These are phyloP conservation scores for Colletotrichum nymphaeae DNA, from an alignment of 2,329 filamentous ascomycete species.

Conservation along the genomic window DNA sequence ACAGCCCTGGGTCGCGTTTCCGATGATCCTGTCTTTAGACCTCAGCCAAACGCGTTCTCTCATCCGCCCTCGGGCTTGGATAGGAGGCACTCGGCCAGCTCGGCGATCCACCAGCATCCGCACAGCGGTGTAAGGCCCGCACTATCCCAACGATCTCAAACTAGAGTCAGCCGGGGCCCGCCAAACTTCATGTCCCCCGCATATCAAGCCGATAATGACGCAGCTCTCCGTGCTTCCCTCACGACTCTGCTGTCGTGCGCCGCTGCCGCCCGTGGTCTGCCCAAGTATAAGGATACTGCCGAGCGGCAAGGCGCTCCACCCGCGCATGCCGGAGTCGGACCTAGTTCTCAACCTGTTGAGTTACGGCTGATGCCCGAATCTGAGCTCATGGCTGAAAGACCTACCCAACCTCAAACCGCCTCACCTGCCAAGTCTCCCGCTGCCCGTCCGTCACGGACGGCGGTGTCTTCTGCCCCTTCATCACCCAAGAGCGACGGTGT, in stretches of 20 bases:
- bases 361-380: slow-evolving; percentile 71
- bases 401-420: slow-evolving; percentile 37
- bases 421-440: slow-evolving; percentile 42
- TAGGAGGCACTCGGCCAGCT: slow-evolving; percentile 61
- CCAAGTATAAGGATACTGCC: slow-evolving; percentile 68
- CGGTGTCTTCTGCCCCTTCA: slow-evolving; percentile 36
- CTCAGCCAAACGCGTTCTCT: slow-evolving; percentile 92
- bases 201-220: slow-evolving; percentile 90
- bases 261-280: slow-evolving; percentile 84
- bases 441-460: slow-evolving; percentile 39
- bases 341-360: slow-evolving; percentile 66
- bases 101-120: slow-evolving; percentile 59
- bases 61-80: slow-evolving; percentile 75
- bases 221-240: slow-evolving; percentile 90
- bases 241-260: slow-evolving; percentile 96
- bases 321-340: slow-evolving; percentile 52
- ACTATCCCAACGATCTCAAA: slow-evolving; percentile 60
- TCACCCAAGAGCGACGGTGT: slow-evolving; percentile 37
- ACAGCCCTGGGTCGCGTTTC: slow-evolving; percentile 79
- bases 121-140: slow-evolving; percentile 63
- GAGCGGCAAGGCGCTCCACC: slow-evolving; percentile 45
- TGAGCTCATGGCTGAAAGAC: slow-evolving; percentile 60
- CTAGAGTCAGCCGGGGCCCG: slow-evolving; percentile 56
- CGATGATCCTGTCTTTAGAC: slow-evolving; percentile 74
- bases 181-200: slow-evolving; percentile 78